These are phyloP conservation scores for Syzygium syzygioides DNA, from an alignment of 441 rosid genomes.

Conservation along the genomic window DNA sequence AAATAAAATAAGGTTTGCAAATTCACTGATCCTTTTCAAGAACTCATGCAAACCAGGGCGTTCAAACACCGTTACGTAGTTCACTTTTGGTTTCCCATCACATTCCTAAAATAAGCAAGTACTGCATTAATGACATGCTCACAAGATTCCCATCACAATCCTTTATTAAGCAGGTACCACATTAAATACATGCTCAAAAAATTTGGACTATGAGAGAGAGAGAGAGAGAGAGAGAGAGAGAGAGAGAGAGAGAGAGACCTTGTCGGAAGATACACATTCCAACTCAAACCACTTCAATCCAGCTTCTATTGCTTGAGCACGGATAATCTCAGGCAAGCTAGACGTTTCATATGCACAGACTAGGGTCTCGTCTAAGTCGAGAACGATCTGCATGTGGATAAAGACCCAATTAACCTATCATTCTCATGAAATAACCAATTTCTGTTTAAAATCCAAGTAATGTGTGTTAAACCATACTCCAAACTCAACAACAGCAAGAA, in stretches of 20 bases:
- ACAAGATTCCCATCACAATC: background rate
- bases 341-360: constrained; percentile 32
- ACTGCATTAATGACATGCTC: background rate
- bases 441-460: background rate
- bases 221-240: background rate
- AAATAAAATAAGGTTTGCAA: constrained; percentile 28
- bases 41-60: constrained; percentile 35
- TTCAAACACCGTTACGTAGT: constrained; percentile 29
- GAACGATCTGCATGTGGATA: constrained; percentile 22
- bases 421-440: background rate
- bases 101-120: constrained; percentile 14
- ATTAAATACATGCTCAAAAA: background rate
- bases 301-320: constrained; percentile 28
- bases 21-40: constrained; percentile 19
- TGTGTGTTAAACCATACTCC: background rate
- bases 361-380: constrained; percentile 37
- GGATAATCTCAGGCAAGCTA: constrained; percentile 19
- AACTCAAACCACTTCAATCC: constrained; percentile 35
- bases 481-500: background rate
- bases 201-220: background rate
- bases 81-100: constrained; percentile 26
- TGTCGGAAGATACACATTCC: constrained; percentile 27
- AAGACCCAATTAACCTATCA: background rate
- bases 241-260: constrained; percentile 6
- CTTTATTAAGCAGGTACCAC: background rate